A percentile compares a stretch with the other conserved stretches of the same genome.
These are phyloP conservation scores for Mortierella antarctica DNA, from an alignment of 192 early-diverging fungal genomes.

Conservation along the genomic window DNA sequence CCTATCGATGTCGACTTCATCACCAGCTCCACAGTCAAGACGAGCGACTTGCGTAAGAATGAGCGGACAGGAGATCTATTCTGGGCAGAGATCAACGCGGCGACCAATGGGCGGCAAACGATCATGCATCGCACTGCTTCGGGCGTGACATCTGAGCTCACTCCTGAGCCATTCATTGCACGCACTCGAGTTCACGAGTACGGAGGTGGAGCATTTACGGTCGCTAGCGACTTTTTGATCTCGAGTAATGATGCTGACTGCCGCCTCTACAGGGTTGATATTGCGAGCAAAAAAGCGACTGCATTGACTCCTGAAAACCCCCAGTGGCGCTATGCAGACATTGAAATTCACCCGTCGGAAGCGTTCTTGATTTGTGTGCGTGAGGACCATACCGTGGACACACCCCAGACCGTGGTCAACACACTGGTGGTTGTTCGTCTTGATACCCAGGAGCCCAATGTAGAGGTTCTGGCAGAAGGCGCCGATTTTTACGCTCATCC, in stretches of 20 bases:
- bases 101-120: conserved; percentile 46
- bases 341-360: conserved; percentile 65
- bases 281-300: conserved; percentile 27
- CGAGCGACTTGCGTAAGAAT: conserved; percentile 31
- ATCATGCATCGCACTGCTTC: conserved; percentile 26
- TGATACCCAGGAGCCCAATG: conserved; percentile 27
- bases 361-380: conserved; percentile 71
- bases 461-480: conserved; percentile 64
- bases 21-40: conserved; percentile 8
- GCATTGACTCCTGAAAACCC: conserved; percentile 61
- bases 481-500: conserved; percentile 77
- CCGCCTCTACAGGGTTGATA: conserved; percentile 63
- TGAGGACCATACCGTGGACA: conserved; percentile 76
- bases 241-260: conserved; percentile 71
- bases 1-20: conserved; percentile 51
- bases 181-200: conserved; percentile 83
- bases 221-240: conserved; percentile 65
- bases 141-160: conserved; percentile 38
- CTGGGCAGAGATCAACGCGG: conserved; percentile 37
- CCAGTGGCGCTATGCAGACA: conserved; percentile 70
- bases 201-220: conserved; percentile 73
- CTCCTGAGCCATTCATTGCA: conserved; percentile 66
- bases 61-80: conserved; percentile 37
- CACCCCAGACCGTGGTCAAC: conserved; percentile 65
- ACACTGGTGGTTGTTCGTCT: conserved; percentile 68